Conservation (phyloP, 2,329 filamentous ascomycete genomes). For the Phialophora tarda region DNA sequence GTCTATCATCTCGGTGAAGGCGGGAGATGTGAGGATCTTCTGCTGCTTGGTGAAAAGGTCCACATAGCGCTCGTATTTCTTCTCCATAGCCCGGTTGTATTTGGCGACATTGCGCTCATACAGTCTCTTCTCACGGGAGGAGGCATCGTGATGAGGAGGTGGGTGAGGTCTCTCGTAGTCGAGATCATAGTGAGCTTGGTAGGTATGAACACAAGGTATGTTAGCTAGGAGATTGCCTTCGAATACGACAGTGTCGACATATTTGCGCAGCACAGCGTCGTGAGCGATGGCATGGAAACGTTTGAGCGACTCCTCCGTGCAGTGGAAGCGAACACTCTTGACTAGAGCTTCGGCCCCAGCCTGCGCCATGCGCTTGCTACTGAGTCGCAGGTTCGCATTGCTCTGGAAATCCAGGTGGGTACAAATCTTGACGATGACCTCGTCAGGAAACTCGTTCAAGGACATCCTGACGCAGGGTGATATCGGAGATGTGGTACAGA, state of each 20-base stretch:
- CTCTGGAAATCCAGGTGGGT: constrained; percentile 31
- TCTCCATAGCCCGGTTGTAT: constrained; percentile 29
- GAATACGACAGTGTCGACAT: constrained; percentile 36
- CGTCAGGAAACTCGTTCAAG: constrained; percentile 32
- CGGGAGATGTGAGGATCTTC: constrained; percentile 26
- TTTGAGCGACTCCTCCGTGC: constrained; percentile 34
- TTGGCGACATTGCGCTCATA: constrained; percentile 38
- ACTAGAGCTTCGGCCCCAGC: constrained; percentile 38
- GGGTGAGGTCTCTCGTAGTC: constrained; percentile 34
- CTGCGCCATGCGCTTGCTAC: constrained; percentile 30
- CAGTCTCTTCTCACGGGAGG: constrained; percentile 34
- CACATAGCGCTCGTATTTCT: constrained; percentile 35
- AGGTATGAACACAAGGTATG: constrained; percentile 37
- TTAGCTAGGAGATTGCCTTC: constrained; percentile 37
- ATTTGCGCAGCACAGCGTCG: constrained; percentile 34
- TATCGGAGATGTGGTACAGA: not conserved
- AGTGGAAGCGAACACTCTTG: constrained; percentile 36
- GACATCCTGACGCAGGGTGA: constrained; percentile 26
- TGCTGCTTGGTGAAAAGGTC: constrained; percentile 34
- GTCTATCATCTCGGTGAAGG: constrained; percentile 25
- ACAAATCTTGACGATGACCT: constrained; percentile 37
- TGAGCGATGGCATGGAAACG: constrained; percentile 34
- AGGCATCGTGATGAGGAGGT: constrained; percentile 22
- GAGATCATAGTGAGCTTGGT: constrained; percentile 32
- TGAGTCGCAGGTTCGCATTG: constrained; percentile 29